phyloP scores from a whole-genome alignment of 345 rosid species.

The Lepidium aucheri region DNA sequence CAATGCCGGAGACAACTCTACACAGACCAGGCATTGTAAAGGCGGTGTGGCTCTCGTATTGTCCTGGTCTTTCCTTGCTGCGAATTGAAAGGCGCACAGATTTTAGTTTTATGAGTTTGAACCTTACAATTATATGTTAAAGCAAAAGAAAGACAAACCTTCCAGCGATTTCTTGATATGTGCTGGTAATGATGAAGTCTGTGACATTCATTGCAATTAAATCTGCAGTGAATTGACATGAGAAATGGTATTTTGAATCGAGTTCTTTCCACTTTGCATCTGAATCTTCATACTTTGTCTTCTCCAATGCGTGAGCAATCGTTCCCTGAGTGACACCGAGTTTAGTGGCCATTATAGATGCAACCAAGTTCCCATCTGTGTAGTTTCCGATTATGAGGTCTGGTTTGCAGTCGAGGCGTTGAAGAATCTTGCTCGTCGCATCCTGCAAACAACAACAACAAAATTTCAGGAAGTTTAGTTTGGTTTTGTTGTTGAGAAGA shows the following conservation, averaged over 20 bases:
- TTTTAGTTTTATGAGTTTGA: not conserved
- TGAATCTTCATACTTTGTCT: conserved; percentile 85
- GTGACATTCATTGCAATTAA: conserved; percentile 72
- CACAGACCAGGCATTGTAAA: conserved; percentile 92
- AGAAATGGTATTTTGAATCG: conserved; percentile 83
- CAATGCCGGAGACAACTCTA: conserved; percentile 84
- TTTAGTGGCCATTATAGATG: conserved; percentile 70
- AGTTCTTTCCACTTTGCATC: conserved; percentile 85
- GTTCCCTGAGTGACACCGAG: conserved; percentile 82
- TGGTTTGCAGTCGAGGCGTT: conserved; percentile 61
- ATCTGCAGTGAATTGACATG: conserved; percentile 93
- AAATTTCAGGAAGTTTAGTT: not conserved
- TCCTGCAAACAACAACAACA: conserved; percentile 31
- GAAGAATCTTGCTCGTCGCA: conserved; percentile 53
- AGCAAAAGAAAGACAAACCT: conserved; percentile 33
- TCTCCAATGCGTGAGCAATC: conserved; percentile 92
- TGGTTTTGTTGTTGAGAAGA: not conserved
- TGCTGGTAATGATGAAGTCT: conserved; percentile 84
- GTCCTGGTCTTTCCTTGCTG: conserved; percentile 80
- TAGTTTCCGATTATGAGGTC: conserved; percentile 93
- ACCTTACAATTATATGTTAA: not conserved
- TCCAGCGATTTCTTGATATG: conserved; percentile 96
- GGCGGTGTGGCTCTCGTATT: conserved; percentile 76
- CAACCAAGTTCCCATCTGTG: conserved; percentile 89
- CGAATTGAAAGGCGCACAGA: not conserved